These are phyloP conservation scores for Pyrenopolyporus hunteri DNA, from an alignment of 495 filamentous ascomycete species.

Conservation along the genomic window DNA sequence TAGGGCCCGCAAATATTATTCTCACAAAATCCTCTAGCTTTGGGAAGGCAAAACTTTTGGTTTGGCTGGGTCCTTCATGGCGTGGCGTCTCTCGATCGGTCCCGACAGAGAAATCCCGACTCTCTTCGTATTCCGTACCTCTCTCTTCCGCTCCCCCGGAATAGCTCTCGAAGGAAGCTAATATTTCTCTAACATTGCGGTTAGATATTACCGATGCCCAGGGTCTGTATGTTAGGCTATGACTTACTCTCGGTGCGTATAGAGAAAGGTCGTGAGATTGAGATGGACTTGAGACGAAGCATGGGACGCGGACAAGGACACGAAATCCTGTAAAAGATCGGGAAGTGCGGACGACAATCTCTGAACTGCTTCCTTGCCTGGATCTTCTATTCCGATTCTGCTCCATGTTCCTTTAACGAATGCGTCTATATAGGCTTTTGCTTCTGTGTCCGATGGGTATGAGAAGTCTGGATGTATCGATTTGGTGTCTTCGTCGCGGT, in stretches of 20 bases:
- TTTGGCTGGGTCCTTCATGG: no score
- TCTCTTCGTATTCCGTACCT: no score
- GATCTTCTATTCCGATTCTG: no score
- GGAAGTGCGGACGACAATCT: slow-evolving; percentile 6
- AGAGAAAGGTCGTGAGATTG: slow-evolving; percentile 3
- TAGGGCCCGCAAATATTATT: no score
- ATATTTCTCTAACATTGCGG: neutral
- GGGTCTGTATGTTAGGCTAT: neutral
- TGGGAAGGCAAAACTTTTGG: no score
- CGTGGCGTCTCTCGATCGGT: no score
- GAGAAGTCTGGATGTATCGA: neutral
- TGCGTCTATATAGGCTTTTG: neutral
- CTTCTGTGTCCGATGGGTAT: neutral
- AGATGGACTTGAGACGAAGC: neutral
- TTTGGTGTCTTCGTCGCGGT: neutral
- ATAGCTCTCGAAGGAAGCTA: slow-evolving; percentile 5
- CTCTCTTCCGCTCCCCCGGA: no score
- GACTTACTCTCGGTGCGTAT: slow-evolving; percentile 9
- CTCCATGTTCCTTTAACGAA: slow-evolving; percentile 2
- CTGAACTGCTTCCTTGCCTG: neutral
- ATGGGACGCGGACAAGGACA: neutral
- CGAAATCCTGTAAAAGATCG: slow-evolving; percentile 1
- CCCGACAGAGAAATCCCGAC: no score
- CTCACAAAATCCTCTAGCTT: no score
- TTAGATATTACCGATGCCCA: neutral